Evolutionary conservation across 2,329 filamentous ascomycete genomes (phyloP).

Genomic region (Chalaropsis ovoidea): DNA sequence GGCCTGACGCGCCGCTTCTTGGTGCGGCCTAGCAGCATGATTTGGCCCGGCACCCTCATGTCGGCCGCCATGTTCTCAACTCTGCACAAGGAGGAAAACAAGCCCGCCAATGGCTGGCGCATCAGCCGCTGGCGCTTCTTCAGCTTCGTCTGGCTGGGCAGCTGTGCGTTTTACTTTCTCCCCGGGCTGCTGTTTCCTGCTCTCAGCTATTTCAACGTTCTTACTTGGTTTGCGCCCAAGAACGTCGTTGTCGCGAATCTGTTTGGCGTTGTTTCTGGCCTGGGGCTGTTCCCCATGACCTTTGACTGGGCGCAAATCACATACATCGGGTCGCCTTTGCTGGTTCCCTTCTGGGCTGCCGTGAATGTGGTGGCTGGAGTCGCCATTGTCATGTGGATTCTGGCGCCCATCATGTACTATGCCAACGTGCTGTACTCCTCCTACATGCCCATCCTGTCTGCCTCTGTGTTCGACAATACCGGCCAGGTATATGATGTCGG

Average conservation of each 20-base stretch:
- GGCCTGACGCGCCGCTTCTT: conserved; percentile 71
- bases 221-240: conserved; percentile 80
- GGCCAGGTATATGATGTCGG: conserved; percentile 72
- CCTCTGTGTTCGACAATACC: conserved; percentile 75
- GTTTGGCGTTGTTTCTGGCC: conserved; percentile 74
- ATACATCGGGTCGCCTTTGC: conserved; percentile 72
- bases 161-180: conserved; percentile 75
- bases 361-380: conserved; percentile 75
- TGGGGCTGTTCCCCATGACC: conserved; percentile 74
- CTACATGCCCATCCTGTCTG: conserved; percentile 78
- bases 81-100: conserved; percentile 75
- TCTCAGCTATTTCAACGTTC: conserved; percentile 77
- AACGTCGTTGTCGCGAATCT: conserved; percentile 80
- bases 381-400: conserved; percentile 73
- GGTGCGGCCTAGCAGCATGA: conserved; percentile 78
- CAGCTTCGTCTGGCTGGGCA: conserved; percentile 57
- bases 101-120: conserved; percentile 68
- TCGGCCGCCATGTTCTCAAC: conserved; percentile 84
- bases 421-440: conserved; percentile 67
- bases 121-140: conserved; percentile 81
- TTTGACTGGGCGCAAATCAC: conserved; percentile 91
- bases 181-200: conserved; percentile 74
- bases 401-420: conserved; percentile 73
- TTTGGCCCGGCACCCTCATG: conserved; percentile 82
- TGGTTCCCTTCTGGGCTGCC: conserved; percentile 78